These are phyloP conservation scores for Acacia crassicarpa DNA, from an alignment of 306 rosid genomes.

Conservation along the genomic window DNA sequence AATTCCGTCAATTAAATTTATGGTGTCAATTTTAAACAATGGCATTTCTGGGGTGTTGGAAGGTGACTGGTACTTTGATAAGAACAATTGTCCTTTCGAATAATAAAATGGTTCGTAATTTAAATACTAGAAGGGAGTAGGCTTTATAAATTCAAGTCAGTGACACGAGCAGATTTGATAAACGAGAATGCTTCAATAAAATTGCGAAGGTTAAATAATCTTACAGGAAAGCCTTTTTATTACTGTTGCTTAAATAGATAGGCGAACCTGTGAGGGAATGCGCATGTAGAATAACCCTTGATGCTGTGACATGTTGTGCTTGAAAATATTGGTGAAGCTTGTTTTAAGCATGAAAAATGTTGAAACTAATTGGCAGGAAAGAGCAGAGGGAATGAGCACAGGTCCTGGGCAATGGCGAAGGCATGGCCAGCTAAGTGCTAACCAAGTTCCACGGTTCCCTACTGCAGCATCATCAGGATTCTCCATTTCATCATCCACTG, in stretches of 20 bases:
- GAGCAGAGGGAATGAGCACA: slow-evolving; percentile 54
- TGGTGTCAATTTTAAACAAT: not conserved
- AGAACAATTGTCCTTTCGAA: not conserved
- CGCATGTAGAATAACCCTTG: too few relatives aligned
- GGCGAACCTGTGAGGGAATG: not conserved
- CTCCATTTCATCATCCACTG: slow-evolving; percentile 67
- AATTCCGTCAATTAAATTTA: not conserved
- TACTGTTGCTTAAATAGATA: not conserved
- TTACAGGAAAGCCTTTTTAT: not conserved
- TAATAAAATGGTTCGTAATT: not conserved
- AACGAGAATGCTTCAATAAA: not conserved
- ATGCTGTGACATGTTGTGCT: not conserved
- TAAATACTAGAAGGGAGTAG: not conserved
- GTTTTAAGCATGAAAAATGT: not conserved
- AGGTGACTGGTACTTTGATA: not conserved
- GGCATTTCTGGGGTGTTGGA: not conserved
- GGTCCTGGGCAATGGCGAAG: slow-evolving; percentile 78
- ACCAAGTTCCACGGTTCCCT: slow-evolving; percentile 66
- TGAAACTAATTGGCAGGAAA: slow-evolving; percentile 59
- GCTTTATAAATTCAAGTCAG: not conserved
- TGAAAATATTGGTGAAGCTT: slow-evolving; percentile 1
- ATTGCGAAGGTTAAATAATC: not conserved
- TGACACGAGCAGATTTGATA: not conserved
- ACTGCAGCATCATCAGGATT: slow-evolving; percentile 99
- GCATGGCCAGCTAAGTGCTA: slow-evolving; percentile 64